A percentile compares a stretch with the other conserved stretches of the same genome.
phyloP scores from a whole-genome alignment of 2,329 filamentous ascomycete genomes.

The Corynespora cassiicola region DNA sequence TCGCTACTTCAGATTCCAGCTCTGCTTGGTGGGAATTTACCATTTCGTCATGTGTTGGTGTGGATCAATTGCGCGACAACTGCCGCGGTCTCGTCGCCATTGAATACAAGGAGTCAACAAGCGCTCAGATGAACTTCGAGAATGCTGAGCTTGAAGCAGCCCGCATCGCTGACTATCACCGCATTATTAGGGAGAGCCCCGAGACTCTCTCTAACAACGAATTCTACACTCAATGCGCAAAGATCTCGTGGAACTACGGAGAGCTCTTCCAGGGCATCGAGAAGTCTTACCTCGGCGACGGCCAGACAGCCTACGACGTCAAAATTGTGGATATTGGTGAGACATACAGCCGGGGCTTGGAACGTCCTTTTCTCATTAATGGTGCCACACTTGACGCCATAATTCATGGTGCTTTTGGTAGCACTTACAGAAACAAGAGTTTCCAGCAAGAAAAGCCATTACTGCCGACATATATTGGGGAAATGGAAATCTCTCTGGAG shows the following conservation, averaged over 20 bases:
- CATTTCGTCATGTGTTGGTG: not conserved
- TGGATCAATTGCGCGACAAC: not conserved
- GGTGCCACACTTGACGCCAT: conserved; percentile 3
- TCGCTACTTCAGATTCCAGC: conserved; percentile 4
- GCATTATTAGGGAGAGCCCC: too few relatives aligned
- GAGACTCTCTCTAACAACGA: too few relatives aligned
- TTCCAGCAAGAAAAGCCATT: not conserved
- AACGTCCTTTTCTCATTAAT: conserved; percentile 4
- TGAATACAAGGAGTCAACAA: too few relatives aligned
- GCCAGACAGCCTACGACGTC: not conserved
- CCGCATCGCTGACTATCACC: conserved; percentile 1
- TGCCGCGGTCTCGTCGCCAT: conserved; percentile 4
- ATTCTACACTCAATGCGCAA: not conserved
- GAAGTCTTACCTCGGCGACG: not conserved
- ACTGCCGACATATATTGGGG: conserved; percentile 5
- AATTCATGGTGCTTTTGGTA: not conserved
- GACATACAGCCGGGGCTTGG: too few relatives aligned
- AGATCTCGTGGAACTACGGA: not conserved
- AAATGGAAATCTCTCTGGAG: conserved; percentile 1
- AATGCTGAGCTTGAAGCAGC: too few relatives aligned
- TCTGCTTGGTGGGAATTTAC: conserved; percentile 5
- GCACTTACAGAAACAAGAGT: not conserved
- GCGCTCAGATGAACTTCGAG: too few relatives aligned
- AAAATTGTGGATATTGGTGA: not conserved
- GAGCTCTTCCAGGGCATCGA: not conserved